Conservation (phyloP, 2,329 filamentous ascomycete species). For the Penicillium paneum region DNA sequence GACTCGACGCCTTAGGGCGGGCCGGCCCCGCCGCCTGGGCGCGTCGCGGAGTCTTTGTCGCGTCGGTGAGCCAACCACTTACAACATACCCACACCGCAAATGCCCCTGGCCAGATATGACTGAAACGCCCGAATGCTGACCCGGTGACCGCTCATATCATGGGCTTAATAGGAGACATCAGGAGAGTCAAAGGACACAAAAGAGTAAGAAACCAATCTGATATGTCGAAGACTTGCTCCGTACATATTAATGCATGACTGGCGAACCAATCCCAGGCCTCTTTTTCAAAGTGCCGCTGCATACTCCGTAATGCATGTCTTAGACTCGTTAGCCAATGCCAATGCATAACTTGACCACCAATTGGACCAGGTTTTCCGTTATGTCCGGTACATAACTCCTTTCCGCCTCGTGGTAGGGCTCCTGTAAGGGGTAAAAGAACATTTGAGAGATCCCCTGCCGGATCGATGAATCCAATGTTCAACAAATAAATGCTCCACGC, state of each 20-base stretch:
- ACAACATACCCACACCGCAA: too few species aligned
- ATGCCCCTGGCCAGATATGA: too few species aligned
- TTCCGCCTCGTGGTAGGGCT: slow-evolving; percentile 22
- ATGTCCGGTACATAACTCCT: not conserved
- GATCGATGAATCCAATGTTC: slow-evolving; percentile 8
- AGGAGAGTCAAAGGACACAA: not conserved
- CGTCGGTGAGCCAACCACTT: too few species aligned
- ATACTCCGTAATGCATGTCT: slow-evolving; percentile 1
- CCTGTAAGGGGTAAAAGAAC: slow-evolving; percentile 18
- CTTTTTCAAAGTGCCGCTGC: not conserved
- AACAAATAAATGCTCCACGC: not conserved
- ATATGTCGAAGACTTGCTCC: not conserved
- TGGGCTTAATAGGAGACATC: too few species aligned
- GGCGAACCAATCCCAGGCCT: not conserved
- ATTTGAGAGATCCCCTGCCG: slow-evolving; percentile 14
- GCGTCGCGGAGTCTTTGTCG: too few species aligned
- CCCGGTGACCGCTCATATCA: too few species aligned
- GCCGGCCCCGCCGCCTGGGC: too few species aligned
- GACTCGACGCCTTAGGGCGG: too few species aligned
- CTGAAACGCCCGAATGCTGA: too few species aligned
- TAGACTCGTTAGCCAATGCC: not conserved
- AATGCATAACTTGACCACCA: not conserved
- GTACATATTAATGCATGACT: not conserved
- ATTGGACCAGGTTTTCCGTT: not conserved
- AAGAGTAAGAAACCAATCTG: not conserved